Evolutionary conservation across 345 rosid species (phyloP), one percentile per base, ranked within the genome.

Genomic region (Nasturtium officinale): DNA sequence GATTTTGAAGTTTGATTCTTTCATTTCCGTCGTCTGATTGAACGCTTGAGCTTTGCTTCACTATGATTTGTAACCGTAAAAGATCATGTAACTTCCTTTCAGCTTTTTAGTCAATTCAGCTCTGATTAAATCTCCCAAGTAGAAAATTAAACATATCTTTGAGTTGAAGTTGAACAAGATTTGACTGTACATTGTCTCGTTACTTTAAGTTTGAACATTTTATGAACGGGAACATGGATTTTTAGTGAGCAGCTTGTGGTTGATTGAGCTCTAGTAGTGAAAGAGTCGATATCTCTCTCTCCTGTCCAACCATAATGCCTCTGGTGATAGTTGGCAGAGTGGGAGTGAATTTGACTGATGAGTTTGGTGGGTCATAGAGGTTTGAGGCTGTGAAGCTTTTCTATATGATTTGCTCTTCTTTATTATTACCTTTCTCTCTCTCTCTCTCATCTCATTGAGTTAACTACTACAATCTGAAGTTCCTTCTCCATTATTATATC

Each of bases 351-450:
- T 56, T 67, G 71, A 48, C 55, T 63, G 72, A 71, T 57, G 80
- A 64, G 72, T 57, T 65, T 48, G 72, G 80, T 77, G 76, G 72
- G 76, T 77, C 80, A 70, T 71, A 28, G 38, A 47, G 17, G 16
- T 57, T 40, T 50, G 71, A 76, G 52, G 23, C 43, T 71, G 51
- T 33, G 52, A 23, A 48, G 62, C 61, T 46, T 77, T 54, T 64
- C n/a, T 45, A 5, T 23, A 55, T 70, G 72, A 64, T 29, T 15
- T 64, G 55, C 23, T 33, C 54, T n/a, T 67, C 73, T 67, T 50
- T 75, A 7, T 50, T 75, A 7, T 60, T 30, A 53, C 38, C 29
- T 40, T 29, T 37, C 56, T 32, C 42, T 55, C 48, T 63, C 76
- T 52, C 53, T n/a, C n/a, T n/a, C n/a, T n/a, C n/a, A n/a, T 37